A percentile compares a stretch with the other conserved stretches of the same genome.
phyloP scores from a whole-genome alignment of 116 monocot species.

The Cymodocea nodosa region DNA sequence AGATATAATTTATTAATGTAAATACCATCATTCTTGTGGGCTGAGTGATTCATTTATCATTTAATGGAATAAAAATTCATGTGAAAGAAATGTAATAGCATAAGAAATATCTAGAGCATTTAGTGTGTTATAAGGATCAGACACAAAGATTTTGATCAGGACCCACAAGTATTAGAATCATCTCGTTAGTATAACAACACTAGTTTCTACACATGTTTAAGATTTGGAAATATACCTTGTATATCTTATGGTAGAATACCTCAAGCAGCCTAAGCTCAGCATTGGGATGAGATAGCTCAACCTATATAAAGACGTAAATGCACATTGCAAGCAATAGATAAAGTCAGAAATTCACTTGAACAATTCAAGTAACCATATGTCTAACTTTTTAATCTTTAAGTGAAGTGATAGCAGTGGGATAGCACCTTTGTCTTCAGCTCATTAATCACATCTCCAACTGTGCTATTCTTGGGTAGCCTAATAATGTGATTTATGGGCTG shows the following conservation, averaged over 20 bases:
- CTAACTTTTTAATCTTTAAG: too few relatives aligned
- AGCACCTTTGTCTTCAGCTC: slow-evolving; percentile 88
- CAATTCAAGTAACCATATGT: not conserved
- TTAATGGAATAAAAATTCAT: too few relatives aligned
- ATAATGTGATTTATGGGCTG: slow-evolving; percentile 80
- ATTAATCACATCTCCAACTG: slow-evolving; percentile 86
- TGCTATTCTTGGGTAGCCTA: slow-evolving; percentile 86
- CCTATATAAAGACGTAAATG: slow-evolving; percentile 31
- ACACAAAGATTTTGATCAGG: too few relatives aligned
- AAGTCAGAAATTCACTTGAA: not conserved
- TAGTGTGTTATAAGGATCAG: too few relatives aligned
- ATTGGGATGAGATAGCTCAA: slow-evolving; percentile 84
- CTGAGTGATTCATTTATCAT: too few relatives aligned
- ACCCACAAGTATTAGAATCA: not conserved
- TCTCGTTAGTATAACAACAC: not conserved
- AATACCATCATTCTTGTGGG: too few relatives aligned
- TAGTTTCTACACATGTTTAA: not conserved
- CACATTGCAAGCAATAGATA: not conserved
- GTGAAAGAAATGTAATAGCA: too few relatives aligned
- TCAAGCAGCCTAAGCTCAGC: slow-evolving; percentile 93
- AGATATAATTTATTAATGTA: too few relatives aligned
- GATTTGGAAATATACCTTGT: slow-evolving; percentile 51
- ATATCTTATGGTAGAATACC: slow-evolving; percentile 97
- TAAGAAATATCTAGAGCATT: too few relatives aligned
- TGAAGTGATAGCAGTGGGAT: too few relatives aligned